Conservation (phyloP, 345 rosid species). For the Physaria fendleri region DNA sequence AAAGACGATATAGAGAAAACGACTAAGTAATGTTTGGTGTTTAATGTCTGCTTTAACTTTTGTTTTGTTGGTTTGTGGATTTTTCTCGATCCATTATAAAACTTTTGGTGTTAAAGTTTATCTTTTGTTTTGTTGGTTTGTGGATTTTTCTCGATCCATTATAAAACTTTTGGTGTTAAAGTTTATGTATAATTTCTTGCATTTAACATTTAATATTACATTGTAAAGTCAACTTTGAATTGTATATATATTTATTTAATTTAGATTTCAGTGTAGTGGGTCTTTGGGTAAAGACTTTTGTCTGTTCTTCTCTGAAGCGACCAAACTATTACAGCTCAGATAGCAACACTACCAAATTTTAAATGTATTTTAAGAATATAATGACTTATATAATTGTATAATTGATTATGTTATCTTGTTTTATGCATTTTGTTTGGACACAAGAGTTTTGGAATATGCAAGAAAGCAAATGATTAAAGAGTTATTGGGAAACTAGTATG, state of each 20-base stretch:
- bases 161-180: conserved; percentile 8
- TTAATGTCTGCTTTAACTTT: conserved; percentile 7
- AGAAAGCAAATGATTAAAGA: too few species aligned
- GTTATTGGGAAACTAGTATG: too few species aligned
- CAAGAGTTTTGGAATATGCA: too few species aligned
- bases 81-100: conserved; percentile 16
- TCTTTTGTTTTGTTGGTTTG: conserved; percentile 1
- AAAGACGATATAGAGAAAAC: too few species aligned
- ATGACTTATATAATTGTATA: not conserved
- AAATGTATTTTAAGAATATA: not conserved
- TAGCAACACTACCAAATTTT: conserved; percentile 10
- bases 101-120: conserved; percentile 2
- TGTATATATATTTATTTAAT: not conserved
- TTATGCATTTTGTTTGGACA: too few species aligned
- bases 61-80: not conserved
- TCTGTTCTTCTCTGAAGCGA: conserved; percentile 6
- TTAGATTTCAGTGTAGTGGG: conserved; percentile 16
- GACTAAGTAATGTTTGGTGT: too few species aligned
- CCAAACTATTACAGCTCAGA: conserved; percentile 26
- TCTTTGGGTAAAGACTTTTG: conserved; percentile 4
- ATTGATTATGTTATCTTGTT: too few species aligned
- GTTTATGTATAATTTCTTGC: too few species aligned
- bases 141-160: conserved; percentile 9
- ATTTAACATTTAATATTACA: conserved; percentile 3
- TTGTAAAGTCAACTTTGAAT: conserved; percentile 25